phyloP scores from a whole-genome alignment of 129 eudicot genomes.

The Deinandra increscens region DNA sequence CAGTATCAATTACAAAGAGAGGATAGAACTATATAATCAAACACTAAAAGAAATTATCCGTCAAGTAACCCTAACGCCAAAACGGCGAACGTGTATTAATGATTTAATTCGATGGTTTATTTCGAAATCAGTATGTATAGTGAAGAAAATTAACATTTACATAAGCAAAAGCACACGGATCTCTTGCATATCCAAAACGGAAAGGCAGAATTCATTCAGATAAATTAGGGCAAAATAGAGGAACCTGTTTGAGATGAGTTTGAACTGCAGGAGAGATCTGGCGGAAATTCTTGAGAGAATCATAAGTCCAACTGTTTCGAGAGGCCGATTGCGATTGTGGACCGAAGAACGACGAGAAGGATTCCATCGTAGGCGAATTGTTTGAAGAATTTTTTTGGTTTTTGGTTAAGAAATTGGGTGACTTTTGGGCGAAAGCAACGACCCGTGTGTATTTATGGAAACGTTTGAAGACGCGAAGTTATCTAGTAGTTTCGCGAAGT shows the following conservation, averaged over 20 bases:
- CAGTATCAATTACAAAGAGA: background rate
- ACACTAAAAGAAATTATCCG: background rate
- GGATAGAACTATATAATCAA: background rate
- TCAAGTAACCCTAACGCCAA: slow-evolving; percentile 1
- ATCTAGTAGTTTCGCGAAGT: slow-evolving; percentile 25
- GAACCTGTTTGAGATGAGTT: slow-evolving; percentile 85
- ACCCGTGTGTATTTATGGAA: slow-evolving; percentile 11
- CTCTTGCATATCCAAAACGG: background rate
- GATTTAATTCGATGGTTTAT: background rate
- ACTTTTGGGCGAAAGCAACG: background rate
- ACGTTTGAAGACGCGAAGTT: background rate
- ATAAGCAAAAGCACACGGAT: background rate
- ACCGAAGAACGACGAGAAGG: slow-evolving; percentile 63
- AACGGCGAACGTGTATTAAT: background rate
- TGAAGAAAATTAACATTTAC: background rate
- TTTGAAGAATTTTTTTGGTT: slow-evolving; percentile 7
- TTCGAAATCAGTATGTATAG: background rate
- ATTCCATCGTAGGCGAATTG: slow-evolving; percentile 43
- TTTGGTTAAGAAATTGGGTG: background rate
- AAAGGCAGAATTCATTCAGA: background rate
- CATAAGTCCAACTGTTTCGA: slow-evolving; percentile 60
- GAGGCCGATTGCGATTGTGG: slow-evolving; percentile 48
- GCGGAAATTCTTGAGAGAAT: slow-evolving; percentile 76
- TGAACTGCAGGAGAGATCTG: slow-evolving; percentile 88
- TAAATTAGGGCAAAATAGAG: background rate